Conservation (phyloP, 2,329 filamentous ascomycete species). For the Stagonosporopsis chrysanthemi region DNA sequence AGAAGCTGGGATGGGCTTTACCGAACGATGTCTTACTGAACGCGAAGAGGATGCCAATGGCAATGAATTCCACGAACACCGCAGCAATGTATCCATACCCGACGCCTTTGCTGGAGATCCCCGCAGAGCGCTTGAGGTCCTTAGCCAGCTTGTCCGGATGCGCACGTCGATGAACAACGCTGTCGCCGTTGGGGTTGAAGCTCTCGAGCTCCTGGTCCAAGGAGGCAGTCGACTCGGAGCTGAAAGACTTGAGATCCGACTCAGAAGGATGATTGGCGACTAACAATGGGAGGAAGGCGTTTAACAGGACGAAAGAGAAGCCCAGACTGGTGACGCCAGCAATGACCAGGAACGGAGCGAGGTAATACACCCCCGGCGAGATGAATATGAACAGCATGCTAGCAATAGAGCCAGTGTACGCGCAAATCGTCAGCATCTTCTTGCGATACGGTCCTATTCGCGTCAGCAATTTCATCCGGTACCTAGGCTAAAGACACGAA, state of each 20-base stretch:
- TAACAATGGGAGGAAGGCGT: conserved; percentile 88
- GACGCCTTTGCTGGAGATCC: conserved; percentile 87
- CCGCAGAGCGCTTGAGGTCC: conserved; percentile 80
- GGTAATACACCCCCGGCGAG: conserved; percentile 73
- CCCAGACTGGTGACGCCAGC: conserved; percentile 89
- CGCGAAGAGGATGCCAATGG: conserved; percentile 75
- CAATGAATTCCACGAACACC: conserved; percentile 78
- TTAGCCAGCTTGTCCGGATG: conserved; percentile 54
- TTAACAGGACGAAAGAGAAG: conserved; percentile 93
- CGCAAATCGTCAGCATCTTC: conserved; percentile 80
- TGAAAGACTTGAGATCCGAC: conserved; percentile 13
- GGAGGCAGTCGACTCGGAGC: conserved; percentile 22
- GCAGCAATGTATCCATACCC: conserved; percentile 89
- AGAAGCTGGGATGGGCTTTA: conserved; percentile 78
- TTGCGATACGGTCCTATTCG: conserved; percentile 71
- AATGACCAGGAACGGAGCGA: conserved; percentile 82
- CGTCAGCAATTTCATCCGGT: not conserved
- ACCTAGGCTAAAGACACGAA: conserved; percentile 36
- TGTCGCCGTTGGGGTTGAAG: conserved; percentile 41
- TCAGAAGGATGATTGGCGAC: conserved; percentile 77
- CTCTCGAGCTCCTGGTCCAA: conserved; percentile 21
- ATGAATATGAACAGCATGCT: conserved; percentile 86
- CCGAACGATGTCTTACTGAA: conserved; percentile 47
- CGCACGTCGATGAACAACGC: conserved; percentile 6
- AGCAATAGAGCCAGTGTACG: conserved; percentile 75